Conservation (phyloP, 345 rosid species). For the Bruguiera gymnorhiza region DNA sequence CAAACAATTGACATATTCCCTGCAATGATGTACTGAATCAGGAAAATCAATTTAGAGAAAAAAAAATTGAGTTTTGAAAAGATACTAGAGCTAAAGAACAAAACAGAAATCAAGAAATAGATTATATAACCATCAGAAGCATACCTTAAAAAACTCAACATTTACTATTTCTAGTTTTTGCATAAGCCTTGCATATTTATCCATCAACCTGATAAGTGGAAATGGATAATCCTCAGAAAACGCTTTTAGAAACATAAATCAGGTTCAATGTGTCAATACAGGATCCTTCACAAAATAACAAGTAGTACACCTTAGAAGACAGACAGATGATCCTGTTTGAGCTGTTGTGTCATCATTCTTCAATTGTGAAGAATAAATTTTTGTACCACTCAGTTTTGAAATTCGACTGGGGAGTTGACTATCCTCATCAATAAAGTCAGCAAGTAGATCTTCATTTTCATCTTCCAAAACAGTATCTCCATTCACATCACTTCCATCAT, state of each 20-base stretch:
- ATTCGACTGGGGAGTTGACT: conserved; percentile 97
- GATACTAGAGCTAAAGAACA: conserved; percentile 13
- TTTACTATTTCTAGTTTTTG: conserved; percentile 94
- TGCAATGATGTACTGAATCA: conserved; percentile 62
- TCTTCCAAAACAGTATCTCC: conserved; percentile 68
- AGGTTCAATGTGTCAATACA: not conserved
- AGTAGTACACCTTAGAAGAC: conserved; percentile 74
- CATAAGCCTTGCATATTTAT: conserved; percentile 96
- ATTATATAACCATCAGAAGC: conserved; percentile 4
- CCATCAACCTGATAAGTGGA: conserved; percentile 72
- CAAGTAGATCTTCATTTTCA: conserved; percentile 96
- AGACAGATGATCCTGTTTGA: conserved; percentile 96
- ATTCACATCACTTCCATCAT: conserved; percentile 39
- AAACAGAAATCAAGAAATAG: conserved; percentile 11
- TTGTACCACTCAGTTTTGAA: conserved; percentile 45
- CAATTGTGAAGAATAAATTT: conserved; percentile 39
- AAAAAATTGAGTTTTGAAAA: conserved; percentile 5
- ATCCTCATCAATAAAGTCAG: conserved; percentile 96
- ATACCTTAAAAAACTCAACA: conserved; percentile 92
- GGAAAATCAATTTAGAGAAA: conserved; percentile 44
- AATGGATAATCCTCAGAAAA: conserved; percentile 23
- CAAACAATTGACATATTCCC: conserved; percentile 98
- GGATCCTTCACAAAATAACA: not conserved
- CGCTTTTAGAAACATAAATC: not conserved
- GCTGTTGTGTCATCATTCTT: conserved; percentile 63